Base-by-base conservation (phyloP, 2,329 filamentous ascomycete species). In the Tricladium varicosporioides region DNA sequence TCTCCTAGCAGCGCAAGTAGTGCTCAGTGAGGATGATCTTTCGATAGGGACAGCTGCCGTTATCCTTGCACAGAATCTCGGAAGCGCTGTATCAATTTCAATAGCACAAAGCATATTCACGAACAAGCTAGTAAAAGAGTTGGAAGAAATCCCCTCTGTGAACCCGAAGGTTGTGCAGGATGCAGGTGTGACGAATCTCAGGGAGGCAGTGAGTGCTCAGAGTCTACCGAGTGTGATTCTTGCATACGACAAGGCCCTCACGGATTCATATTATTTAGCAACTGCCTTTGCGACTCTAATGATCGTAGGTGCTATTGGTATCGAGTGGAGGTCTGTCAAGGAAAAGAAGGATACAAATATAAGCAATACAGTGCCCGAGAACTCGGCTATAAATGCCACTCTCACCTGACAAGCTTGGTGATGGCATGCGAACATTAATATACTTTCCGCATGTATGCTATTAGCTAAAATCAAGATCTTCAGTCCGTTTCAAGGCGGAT, bases 1-100 rank as follows among this genome's bases (percentile, higher is more conserved):
- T 57, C 74, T 79, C 66, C 77, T 77, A 59, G 72, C 71, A 27
- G 72, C 73, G 7, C 76, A 79, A 47, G 36, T 18, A 13, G 14
- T 22, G 2, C 14, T 16, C 9, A 27, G 18, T 5, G 14, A 15
- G n/a, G 14, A 19, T 2, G 48, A 51, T 19, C n/a, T 51, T 11
- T 19, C 48, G n/a, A 15, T 36, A 18, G 15, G 15, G 3, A 51
- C 48, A 13, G 32, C 48, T n/a, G 40, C 40, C 14, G 14, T 51
- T 15, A 33, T 49, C 18, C 22, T 22, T 27, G 14, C 22, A n/a
- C 46, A 48, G 4, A 22, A 22, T n/a, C 19, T 48, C 46, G 46
- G 46, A 31, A 27, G 46, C 16, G 46, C 46, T n/a, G 18, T 48
- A n/a, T 48, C 14, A 7, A 22, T 22, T 27, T 48, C 46, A n/a